Conservation (phyloP, 2,329 filamentous ascomycete genomes). For the Ciborinia camelliae region DNA sequence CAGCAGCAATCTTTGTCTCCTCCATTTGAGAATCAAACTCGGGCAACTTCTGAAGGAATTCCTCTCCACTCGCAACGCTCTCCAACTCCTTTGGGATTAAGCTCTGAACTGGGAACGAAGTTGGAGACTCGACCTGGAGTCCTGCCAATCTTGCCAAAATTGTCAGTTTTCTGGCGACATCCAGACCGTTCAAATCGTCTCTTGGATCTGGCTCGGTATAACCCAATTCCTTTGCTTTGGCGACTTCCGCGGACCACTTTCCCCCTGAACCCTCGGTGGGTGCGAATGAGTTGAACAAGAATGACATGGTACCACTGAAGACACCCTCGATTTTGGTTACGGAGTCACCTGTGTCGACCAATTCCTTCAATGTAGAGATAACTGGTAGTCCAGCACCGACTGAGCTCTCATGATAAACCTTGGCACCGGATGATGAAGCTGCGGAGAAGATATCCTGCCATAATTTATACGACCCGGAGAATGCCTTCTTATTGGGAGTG, state of each 20-base stretch:
- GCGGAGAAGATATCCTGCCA: slow-evolving; percentile 86
- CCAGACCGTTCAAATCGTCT: slow-evolving; percentile 82
- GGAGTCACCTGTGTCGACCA: slow-evolving; percentile 90
- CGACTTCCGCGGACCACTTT: slow-evolving; percentile 87
- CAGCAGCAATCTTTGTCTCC: slow-evolving; percentile 76
- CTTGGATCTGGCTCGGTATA: slow-evolving; percentile 88
- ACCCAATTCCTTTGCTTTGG: slow-evolving; percentile 85
- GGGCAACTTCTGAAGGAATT: slow-evolving; percentile 79
- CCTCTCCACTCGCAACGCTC: slow-evolving; percentile 69
- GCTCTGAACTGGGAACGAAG: slow-evolving; percentile 88
- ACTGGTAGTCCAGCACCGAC: slow-evolving; percentile 92
- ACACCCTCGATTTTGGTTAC: slow-evolving; percentile 93
- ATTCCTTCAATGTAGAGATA: slow-evolving; percentile 87
- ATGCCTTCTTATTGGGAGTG: slow-evolving; percentile 98
- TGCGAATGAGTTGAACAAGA: slow-evolving; percentile 96
- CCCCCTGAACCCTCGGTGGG: slow-evolving; percentile 72
- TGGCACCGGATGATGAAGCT: slow-evolving; percentile 66
- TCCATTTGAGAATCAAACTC: slow-evolving; percentile 91
- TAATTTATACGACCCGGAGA: slow-evolving; percentile 74
- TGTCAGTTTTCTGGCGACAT: slow-evolving; percentile 93
- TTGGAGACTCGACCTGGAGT: slow-evolving; percentile 75
- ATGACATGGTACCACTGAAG: slow-evolving; percentile 96
- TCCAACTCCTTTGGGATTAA: slow-evolving; percentile 88
- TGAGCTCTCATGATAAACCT: slow-evolving; percentile 92
- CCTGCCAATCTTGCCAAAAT: slow-evolving; percentile 87